These are phyloP conservation scores for Solanum peruvianum DNA, from an alignment of 257 asterid genomes.

Conservation along the genomic window DNA sequence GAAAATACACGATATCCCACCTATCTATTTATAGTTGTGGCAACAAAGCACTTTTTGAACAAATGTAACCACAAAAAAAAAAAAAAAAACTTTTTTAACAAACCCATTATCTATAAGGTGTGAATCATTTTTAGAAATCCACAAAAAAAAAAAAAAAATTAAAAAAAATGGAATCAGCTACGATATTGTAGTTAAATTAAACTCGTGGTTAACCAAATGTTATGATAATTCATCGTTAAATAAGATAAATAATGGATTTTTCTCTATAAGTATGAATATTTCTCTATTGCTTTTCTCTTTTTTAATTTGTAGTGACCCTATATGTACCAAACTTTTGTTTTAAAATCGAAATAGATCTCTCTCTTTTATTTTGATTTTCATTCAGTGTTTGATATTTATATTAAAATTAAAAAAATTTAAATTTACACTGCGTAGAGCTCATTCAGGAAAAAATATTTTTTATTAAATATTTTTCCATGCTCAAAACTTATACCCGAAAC, in stretches of 20 bases:
- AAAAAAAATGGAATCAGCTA: neutral
- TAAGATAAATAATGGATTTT: too few species aligned
- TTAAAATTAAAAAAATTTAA: too few species aligned
- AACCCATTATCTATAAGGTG: neutral
- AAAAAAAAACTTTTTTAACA: neutral
- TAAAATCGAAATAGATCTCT: neutral
- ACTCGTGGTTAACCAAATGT: neutral
- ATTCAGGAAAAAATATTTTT: too few species aligned
- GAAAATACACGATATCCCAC: constrained; percentile 7
- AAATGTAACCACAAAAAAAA: neutral
- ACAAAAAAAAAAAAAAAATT: neutral
- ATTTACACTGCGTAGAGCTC: too few species aligned
- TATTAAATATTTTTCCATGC: too few species aligned
- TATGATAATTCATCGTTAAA: neutral
- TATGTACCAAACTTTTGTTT: neutral
- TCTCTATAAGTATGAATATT: neutral
- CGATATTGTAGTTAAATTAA: too few species aligned
- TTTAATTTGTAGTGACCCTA: neutral
- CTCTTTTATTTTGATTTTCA: too few species aligned
- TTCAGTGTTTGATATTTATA: too few species aligned
- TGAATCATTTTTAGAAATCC: too few species aligned
- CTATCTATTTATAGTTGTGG: constrained; percentile 43
- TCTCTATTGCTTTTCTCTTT: neutral
- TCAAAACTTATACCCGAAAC: too few species aligned
- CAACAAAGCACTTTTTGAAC: neutral